These are phyloP conservation scores for Aspergillus sp. DNA, from an alignment of 2,329 filamentous ascomycete genomes.

Conservation along the genomic window DNA sequence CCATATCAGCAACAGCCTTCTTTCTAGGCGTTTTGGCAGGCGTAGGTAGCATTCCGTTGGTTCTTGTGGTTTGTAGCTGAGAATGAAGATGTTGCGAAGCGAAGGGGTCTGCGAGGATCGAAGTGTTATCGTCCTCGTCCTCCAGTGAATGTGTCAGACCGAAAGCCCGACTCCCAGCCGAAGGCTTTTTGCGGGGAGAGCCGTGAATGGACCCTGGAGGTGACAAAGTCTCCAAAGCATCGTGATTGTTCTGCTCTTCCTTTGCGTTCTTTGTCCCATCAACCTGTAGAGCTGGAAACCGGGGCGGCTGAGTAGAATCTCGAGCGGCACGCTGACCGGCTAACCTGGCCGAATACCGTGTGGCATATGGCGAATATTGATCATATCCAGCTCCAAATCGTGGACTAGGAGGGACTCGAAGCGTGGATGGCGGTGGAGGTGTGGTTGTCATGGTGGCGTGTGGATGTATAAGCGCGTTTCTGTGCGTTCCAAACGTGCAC, in stretches of 20 bases:
- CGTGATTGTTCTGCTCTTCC: slow-evolving; percentile 13
- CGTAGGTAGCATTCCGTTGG: slow-evolving; percentile 50
- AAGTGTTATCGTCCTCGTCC: slow-evolving; percentile 5
- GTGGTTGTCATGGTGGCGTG: slow-evolving; percentile 35
- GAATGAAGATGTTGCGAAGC: slow-evolving; percentile 16
- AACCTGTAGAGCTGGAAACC: slow-evolving; percentile 15
- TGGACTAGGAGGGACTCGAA: slow-evolving; percentile 40
- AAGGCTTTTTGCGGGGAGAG: slow-evolving; percentile 22
- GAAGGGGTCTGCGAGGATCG: slow-evolving; percentile 15
- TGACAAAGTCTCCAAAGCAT: slow-evolving; percentile 19
- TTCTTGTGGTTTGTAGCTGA: slow-evolving; percentile 21
- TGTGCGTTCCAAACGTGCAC: not conserved
- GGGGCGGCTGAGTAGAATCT: slow-evolving; percentile 21
- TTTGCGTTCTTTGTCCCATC: slow-evolving; percentile 12
- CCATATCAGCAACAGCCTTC: slow-evolving; percentile 41
- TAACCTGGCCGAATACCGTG: slow-evolving; percentile 35
- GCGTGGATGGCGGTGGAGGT: slow-evolving; percentile 34
- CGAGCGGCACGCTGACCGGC: slow-evolving; percentile 27
- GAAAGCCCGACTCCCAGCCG: slow-evolving; percentile 8
- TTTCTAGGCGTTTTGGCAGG: slow-evolving; percentile 57
- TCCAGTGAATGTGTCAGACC: slow-evolving; percentile 13
- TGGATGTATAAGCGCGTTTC: slow-evolving; percentile 6
- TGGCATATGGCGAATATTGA: slow-evolving; percentile 33
- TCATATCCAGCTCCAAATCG: slow-evolving; percentile 42
- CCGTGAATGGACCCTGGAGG: slow-evolving; percentile 22